Base-by-base conservation (phyloP, 2,329 filamentous ascomycete genomes). In the Ceratocystis ficicola region DNA sequence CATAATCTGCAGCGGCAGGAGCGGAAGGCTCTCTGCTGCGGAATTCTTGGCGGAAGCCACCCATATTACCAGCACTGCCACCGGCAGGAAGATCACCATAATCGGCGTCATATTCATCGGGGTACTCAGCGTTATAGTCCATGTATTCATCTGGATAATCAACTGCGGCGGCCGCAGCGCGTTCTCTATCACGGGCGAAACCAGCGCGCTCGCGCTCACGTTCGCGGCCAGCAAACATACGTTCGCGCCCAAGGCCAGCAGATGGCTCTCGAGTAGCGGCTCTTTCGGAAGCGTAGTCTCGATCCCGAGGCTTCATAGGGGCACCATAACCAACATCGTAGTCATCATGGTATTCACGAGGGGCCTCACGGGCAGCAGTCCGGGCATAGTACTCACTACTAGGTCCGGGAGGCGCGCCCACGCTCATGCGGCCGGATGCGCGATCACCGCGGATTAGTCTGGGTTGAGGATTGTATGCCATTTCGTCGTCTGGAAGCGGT, bases 271-370 rank as follows among this genome's bases (percentile, higher is more conserved):
- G 64, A 5, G 64, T 62, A 44, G 44, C 44, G 10, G 50, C 50
- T 46, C 55, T 55, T 59, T 55, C 55, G 3, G 63, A 55, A 32
- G 63, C 48, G 28, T 48, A 50, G 22, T 65, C 55, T 46, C 44
- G 63, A n/a, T 65, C 55, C 3, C 44, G 63, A 30, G 52, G 1
- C 52, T 63, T 65, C 8, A 55, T 30, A 25, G 61, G 61, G 41
- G 62, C 48, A 25, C 59, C 48, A 65, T 68, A 68, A 22, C 65
- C 66, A 30, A 59, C 57, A 7, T 68, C 64, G 46, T 68, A 65
- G 22, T 63, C 64, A 36, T 68, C 63, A 30, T 57, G 60, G 62
- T 68, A 68, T 17, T 65, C 66, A 57, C 66, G 63, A 22, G 66
- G 66, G 30, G 66, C 66, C 36, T 68, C 66, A n/a, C 63, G 66